Conservation (phyloP, 768 basidiomycete species). For the Lentinula edodes region DNA sequence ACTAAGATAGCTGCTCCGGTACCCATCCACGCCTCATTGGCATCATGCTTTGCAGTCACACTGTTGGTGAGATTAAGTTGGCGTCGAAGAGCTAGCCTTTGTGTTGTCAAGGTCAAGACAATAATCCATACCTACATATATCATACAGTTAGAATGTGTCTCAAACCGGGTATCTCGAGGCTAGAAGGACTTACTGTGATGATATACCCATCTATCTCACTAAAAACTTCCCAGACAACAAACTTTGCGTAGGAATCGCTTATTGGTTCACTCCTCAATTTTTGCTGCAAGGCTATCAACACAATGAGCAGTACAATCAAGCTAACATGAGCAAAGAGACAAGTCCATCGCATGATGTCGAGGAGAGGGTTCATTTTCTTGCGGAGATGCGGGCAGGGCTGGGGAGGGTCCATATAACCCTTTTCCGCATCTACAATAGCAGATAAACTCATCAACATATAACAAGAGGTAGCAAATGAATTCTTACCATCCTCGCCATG, state of each 20-base stretch:
- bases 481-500: no score
- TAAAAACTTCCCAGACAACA: neutral
- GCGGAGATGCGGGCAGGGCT: no score
- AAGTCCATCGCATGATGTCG: neutral
- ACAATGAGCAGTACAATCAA: neutral
- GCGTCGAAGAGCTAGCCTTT: slow-evolving; percentile 3
- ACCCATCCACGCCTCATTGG: neutral
- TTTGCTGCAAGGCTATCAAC: neutral
- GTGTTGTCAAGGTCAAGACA: neutral
- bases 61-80: neutral
- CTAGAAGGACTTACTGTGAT: neutral
- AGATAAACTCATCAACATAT: no score
- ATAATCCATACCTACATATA: neutral
- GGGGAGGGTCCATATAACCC: no score
- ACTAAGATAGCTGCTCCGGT: neutral
- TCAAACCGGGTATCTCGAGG: neutral
- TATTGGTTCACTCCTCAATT: neutral
- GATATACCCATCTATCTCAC: neutral
- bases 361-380: neutral
- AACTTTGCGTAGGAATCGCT: no score
- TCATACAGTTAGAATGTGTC: no score
- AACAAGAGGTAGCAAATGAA: no score
- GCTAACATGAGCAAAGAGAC: neutral
- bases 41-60: slow-evolving; percentile 5
- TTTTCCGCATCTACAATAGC: no score